Base-by-base conservation (phyloP, 108 stramenopile genomes). In the Discostella stelligeroides region DNA sequence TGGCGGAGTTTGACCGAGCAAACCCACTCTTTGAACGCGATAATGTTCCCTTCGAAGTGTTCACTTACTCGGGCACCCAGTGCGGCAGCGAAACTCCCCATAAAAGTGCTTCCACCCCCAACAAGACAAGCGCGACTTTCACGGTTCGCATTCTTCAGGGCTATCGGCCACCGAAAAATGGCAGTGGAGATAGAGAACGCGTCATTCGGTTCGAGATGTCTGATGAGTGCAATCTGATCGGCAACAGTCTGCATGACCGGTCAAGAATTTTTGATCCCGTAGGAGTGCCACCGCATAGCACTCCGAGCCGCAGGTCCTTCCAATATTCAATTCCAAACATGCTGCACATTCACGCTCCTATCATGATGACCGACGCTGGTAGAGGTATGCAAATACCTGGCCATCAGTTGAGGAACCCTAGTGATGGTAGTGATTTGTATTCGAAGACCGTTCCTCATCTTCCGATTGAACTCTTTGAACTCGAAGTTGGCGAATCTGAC, bases 401-500 rank as follows among this genome's bases (percentile, higher is more conserved):
- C 13, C 63, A 67, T 43, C 61, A 61, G 15, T 12, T 30, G 20
- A 29, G 42, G 14, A 53, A 17, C 23, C 28, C 28, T 25, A 58
- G 13, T 17, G 61, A 43, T 55, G 42, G 41, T 55, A 17, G 13
- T 49, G 30, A 68, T 23, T 34, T 39, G 25, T 18, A 50, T 13
- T 30, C 39, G 68, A 68, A 49, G 20, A 25, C 45, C 38, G 58
- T 66, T 11, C 40, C 53, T 13, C 53, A 49, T 43, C 60, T 51
- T 5, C 66, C 73, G 11, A 70, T 83, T 18, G 58, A 79, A 27
- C 54, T 83, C 8, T 83, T 61, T 25, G 82, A 83, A 28, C 61
- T 83, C 8, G 82, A 83, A 63, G 77, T 83, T n/a, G 74, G 78
- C 38, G 82, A 83, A 50, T 71, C 68, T n/a, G 82, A 83, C 38